Evolutionary conservation across 257 asterid genomes (phyloP).

Genomic region (Sherardia arvensis): DNA sequence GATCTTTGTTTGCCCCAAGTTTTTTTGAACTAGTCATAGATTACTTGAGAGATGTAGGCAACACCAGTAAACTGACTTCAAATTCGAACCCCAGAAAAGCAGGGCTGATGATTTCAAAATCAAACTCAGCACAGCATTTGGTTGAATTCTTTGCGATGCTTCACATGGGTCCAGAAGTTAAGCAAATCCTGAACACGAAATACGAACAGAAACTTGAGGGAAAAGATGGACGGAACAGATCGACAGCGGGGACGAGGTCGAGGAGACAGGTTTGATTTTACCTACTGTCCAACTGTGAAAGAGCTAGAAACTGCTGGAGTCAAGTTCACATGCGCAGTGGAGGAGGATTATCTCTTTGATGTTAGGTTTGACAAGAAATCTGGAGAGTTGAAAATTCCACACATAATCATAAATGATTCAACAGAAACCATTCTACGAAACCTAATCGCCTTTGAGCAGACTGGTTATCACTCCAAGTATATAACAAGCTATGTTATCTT

Average conservation of each 20-base stretch:
- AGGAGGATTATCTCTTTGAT: slow-evolving; percentile 8
- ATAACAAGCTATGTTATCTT: slow-evolving; percentile 24
- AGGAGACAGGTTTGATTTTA: slow-evolving; percentile 7
- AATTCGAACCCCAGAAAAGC: no score
- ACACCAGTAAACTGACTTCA: not conserved
- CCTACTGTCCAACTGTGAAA: slow-evolving; percentile 18
- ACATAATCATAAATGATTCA: slow-evolving; percentile 10
- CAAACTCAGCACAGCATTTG: not conserved
- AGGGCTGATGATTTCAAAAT: not conserved
- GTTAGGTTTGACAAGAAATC: not conserved
- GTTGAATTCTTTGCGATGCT: not conserved
- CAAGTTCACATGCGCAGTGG: not conserved
- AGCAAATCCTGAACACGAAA: no score
- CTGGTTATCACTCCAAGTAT: slow-evolving; percentile 9
- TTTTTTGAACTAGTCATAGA: not conserved
- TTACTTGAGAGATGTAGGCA: not conserved
- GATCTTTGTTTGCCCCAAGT: not conserved
- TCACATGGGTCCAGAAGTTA: not conserved
- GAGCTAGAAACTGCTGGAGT: slow-evolving; percentile 25
- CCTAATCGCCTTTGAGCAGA: slow-evolving; percentile 24
- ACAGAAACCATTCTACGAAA: slow-evolving; percentile 23
- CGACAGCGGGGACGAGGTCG: no score
- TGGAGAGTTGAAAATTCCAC: slow-evolving; percentile 17
- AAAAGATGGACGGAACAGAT: no score
- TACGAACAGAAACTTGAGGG: no score